Conservation (phyloP, 164 flowering plant genomes). For the Warburgia ugandensis region DNA sequence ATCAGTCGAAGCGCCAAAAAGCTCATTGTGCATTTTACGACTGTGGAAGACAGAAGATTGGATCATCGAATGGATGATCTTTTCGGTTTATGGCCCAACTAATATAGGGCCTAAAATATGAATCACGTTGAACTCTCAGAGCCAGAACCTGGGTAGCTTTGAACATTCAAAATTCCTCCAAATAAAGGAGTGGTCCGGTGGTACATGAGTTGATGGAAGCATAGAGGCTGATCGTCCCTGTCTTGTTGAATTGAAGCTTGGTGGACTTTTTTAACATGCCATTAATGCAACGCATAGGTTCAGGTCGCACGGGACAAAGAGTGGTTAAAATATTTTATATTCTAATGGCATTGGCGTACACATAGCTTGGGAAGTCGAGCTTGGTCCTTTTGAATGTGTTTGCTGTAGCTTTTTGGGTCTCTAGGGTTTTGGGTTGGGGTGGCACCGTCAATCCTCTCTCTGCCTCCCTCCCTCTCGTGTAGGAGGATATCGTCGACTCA, state of each 20-base stretch:
- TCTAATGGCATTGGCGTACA: constrained; percentile 3
- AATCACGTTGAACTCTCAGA: too few species aligned
- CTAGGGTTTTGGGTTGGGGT: too few species aligned
- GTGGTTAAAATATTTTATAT: constrained; percentile 9
- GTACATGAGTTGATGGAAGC: background rate
- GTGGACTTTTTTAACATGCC: constrained; percentile 4
- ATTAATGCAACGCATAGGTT: constrained; percentile 13
- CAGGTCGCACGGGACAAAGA: constrained; percentile 9
- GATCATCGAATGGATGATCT: background rate
- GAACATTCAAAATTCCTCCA: too few species aligned
- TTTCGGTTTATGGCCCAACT: background rate
- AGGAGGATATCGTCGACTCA: too few species aligned
- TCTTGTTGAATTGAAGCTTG: background rate
- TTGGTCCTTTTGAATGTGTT: background rate
- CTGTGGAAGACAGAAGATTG: too few species aligned
- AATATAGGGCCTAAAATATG: too few species aligned
- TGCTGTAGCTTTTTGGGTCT: too few species aligned
- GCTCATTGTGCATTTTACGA: too few species aligned
- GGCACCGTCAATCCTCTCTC: too few species aligned
- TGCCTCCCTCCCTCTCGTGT: too few species aligned
- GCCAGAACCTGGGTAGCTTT: too few species aligned
- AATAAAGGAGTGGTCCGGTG: background rate
- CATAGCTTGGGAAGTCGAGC: constrained; percentile 9
- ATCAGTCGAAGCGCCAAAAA: too few species aligned
- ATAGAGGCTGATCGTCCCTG: background rate